Evolutionary conservation across 768 basidiomycete genomes (phyloP), one percentile per base, ranked within the genome.

Genomic region (Lyophyllum atratum): DNA sequence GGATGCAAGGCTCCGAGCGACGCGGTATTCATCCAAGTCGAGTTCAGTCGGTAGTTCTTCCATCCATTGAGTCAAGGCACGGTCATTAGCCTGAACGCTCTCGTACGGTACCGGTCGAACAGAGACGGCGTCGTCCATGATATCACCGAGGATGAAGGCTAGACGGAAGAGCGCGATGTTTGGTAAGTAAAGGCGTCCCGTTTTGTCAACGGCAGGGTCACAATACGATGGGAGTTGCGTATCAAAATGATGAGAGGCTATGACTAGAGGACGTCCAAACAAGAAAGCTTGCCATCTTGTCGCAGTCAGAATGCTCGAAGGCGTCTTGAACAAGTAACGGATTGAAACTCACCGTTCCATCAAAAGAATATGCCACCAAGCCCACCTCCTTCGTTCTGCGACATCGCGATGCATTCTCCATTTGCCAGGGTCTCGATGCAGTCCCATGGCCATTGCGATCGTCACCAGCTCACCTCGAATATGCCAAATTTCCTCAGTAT

Each of bases 301-400:
- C 24, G 47, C 9, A 53, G 44, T 59, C 26, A 62, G 60, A 47
- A 49, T 43, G 58, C 29, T 47, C 58, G 12, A 50, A 45, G 43
- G 50, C 46, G 34, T 39, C 34, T 49, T 49, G 50, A 19, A 51
- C 51, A 49, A 56, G 56, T 53, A 44, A 52, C 37, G 44, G 43
- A 52, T 21, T 21, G 47, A 55, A 42, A 33, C 82, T 33, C 51
- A 89, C 90, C 90, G 79, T 74, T 93, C 92, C 29, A 92, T 78
- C 51, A 91, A 76, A 34, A 93, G 72, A 58, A 91, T 90, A 70
- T 93, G 90, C 92, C 92, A 93, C 92, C 92, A 93, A 7, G 90
- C 89, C 92, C 92, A 93, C 52, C 92, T 78, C 49, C 92, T 78
- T 55, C 92, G 80, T 68, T 93, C 92, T 33, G 89, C 86, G 10